Evolutionary conservation across 139 green algal genomes (phyloP).

Genomic region (Chlorella sp.): DNA sequence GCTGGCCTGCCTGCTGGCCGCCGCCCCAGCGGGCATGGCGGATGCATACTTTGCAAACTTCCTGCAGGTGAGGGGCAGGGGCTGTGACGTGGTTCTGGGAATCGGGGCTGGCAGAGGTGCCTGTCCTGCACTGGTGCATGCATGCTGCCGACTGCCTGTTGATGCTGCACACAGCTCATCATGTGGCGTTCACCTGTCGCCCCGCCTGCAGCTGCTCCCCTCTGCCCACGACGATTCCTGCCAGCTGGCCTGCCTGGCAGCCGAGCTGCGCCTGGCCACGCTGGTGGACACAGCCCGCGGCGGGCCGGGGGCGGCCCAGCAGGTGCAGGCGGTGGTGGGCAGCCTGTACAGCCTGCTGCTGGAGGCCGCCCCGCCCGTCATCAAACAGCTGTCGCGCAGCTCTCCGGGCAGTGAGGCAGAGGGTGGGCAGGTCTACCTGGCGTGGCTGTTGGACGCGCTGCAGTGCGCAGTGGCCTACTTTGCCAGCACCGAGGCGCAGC

Average conservation of each 20-base stretch:
- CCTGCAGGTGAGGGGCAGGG: background rate
- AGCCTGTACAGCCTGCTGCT: background rate
- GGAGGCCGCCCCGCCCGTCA: background rate
- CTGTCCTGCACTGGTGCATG: background rate
- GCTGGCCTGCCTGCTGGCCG: constrained; percentile 26
- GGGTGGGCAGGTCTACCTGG: background rate
- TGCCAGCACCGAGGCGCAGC: background rate
- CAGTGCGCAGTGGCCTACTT: constrained; percentile 14
- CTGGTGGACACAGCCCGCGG: background rate
- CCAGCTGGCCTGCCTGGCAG: constrained; percentile 27
- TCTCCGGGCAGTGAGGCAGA: background rate
- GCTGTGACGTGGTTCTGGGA: too few relatives aligned
- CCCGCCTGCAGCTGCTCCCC: background rate
- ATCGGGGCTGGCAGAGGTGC: background rate
- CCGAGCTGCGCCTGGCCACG: constrained; percentile 18
- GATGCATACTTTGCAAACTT: constrained; percentile 33
- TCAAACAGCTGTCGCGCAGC: background rate
- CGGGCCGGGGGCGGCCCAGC: background rate
- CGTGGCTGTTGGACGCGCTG: constrained; percentile 28
- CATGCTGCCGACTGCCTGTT: background rate
- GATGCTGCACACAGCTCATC: too few relatives aligned
- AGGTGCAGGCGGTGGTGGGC: background rate
- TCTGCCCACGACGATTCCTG: background rate
- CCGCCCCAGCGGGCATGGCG: background rate
- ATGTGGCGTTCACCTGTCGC: background rate